Evolutionary conservation across 2,329 filamentous ascomycete genomes (phyloP).

Genomic region (Cladosporium sp.): DNA sequence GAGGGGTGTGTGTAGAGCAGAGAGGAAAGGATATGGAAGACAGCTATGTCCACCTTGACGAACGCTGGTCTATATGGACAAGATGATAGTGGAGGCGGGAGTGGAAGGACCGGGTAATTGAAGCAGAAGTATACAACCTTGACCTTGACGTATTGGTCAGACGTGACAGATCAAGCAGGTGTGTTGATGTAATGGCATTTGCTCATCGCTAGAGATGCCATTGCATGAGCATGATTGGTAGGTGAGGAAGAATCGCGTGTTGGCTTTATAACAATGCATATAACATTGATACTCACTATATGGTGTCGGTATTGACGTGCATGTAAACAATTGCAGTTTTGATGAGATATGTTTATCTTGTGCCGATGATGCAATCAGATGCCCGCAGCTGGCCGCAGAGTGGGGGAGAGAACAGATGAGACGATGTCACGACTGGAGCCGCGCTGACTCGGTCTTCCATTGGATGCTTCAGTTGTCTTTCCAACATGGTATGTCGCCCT

Average conservation of each 20-base stretch:
- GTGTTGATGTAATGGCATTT: not conserved
- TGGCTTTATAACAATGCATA: not conserved
- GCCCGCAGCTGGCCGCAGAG: not conserved
- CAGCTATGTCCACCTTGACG: not conserved
- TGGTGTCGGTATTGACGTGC: not conserved
- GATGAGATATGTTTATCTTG: not conserved
- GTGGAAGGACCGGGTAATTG: not conserved
- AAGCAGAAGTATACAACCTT: conserved; percentile 4
- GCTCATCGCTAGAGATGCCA: not conserved
- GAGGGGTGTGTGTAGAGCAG: not conserved
- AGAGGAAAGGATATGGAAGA: not conserved
- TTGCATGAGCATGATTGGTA: not conserved
- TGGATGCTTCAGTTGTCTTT: not conserved
- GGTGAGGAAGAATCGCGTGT: not conserved
- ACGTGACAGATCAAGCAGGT: not conserved
- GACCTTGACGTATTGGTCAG: conserved; percentile 8
- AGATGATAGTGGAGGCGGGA: not conserved
- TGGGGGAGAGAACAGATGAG: too few relatives aligned
- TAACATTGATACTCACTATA: not conserved
- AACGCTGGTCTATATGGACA: not conserved
- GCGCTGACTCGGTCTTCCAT: not conserved
- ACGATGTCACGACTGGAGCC: not conserved
- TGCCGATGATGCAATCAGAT: not conserved
- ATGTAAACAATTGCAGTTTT: not conserved
- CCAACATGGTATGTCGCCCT: not conserved